These are phyloP conservation scores for Gaertneriomyces sp. DNA, from an alignment of 192 early-diverging fungal genomes.

Conservation along the genomic window DNA sequence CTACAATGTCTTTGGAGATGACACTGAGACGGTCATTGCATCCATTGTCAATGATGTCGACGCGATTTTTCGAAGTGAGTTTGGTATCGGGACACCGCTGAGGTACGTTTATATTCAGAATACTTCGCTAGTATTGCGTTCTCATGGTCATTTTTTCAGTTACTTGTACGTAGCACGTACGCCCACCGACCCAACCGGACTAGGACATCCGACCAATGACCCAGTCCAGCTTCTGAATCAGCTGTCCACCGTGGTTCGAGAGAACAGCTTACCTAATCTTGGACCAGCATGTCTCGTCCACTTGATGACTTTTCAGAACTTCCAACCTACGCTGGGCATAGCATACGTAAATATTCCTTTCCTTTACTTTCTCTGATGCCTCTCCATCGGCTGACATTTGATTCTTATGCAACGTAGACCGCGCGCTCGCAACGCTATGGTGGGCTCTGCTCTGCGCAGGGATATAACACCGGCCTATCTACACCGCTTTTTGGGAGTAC, in stretches of 20 bases:
- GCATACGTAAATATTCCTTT: constrained; percentile 25
- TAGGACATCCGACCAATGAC: constrained; percentile 13
- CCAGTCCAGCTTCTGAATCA: constrained; percentile 10
- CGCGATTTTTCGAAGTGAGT: constrained; percentile 11
- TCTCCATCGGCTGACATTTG: not conserved
- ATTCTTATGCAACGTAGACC: not conserved
- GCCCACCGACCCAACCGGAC: constrained; percentile 14
- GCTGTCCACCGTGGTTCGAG: constrained; percentile 1
- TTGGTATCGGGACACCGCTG: constrained; percentile 20
- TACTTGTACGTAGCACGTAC: constrained; percentile 25
- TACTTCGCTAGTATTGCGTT: not conserved
- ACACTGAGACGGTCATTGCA: constrained; percentile 14
- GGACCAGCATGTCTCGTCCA: constrained; percentile 13
- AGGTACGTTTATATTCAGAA: not conserved
- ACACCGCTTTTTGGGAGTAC: constrained; percentile 14
- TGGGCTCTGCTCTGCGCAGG: constrained; percentile 23
- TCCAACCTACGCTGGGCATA: constrained; percentile 22
- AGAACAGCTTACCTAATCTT: constrained; percentile 7
- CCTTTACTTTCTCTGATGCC: not conserved
- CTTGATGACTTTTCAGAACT: constrained; percentile 30
- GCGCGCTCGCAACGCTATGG: constrained; percentile 6
- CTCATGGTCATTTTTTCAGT: not conserved
- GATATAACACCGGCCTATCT: constrained; percentile 27
- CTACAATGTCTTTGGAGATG: constrained; percentile 15
- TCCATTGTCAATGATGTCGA: constrained; percentile 28